Evolutionary conservation across 768 basidiomycete species (phyloP).

Genomic region (Russula abietina): DNA sequence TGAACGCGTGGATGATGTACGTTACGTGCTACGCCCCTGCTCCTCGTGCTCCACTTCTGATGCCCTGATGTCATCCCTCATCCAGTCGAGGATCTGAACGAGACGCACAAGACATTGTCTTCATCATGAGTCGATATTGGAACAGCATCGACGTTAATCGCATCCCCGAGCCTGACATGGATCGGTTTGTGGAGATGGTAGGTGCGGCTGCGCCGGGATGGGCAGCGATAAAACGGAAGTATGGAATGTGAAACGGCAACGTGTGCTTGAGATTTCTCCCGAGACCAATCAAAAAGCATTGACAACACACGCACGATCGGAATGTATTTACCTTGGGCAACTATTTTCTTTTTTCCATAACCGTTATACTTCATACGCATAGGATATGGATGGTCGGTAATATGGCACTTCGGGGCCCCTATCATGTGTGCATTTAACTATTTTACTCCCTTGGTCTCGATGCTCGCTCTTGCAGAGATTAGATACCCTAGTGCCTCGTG

Average conservation of each 20-base stretch:
- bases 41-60: slow-evolving; percentile 18
- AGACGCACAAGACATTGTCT: slow-evolving; percentile 75
- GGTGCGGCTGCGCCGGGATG: slow-evolving; percentile 63
- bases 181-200: slow-evolving; percentile 58
- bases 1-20: slow-evolving; percentile 79
- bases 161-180: slow-evolving; percentile 82
- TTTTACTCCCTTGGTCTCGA: not conserved
- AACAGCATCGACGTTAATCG: slow-evolving; percentile 80
- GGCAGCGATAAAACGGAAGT: slow-evolving; percentile 69
- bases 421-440: slow-evolving; percentile 10
- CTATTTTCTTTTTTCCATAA: not conserved
- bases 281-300: slow-evolving; percentile 13
- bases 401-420: slow-evolving; percentile 5
- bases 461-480: not conserved
- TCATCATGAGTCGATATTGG: slow-evolving; percentile 69
- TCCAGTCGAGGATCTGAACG: slow-evolving; percentile 58
- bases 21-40: slow-evolving; percentile 24
- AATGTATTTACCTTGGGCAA: slow-evolving; percentile 15
- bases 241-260: slow-evolving; percentile 44
- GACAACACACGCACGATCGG: slow-evolving; percentile 9
- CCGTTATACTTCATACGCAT: slow-evolving; percentile 11
- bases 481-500: slow-evolving; percentile 11
- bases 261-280: slow-evolving; percentile 9
- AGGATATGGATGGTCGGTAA: slow-evolving; percentile 13
- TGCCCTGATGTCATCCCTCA: slow-evolving; percentile 5